phyloP scores from a whole-genome alignment of 768 basidiomycete genomes.

The Porphyrellus cyaneotinctus region DNA sequence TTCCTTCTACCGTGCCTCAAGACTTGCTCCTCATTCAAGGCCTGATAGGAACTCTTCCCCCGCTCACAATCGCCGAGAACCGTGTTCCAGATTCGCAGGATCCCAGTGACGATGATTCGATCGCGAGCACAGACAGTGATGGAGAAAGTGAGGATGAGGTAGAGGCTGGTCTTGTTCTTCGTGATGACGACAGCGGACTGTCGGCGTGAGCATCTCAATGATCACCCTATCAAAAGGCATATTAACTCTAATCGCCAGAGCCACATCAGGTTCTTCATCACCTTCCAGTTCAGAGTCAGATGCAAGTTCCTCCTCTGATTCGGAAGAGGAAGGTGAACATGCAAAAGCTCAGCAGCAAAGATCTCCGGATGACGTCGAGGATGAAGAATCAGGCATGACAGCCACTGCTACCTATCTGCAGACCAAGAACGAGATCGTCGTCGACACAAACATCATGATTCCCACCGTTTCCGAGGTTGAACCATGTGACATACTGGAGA shows the following conservation, averaged over 20 bases:
- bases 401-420: constrained; percentile 45
- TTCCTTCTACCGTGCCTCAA: constrained; percentile 61
- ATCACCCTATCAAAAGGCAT: constrained; percentile 1
- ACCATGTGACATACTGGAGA: constrained; percentile 61
- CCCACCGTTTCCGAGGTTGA: constrained; percentile 65
- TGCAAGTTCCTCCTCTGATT: constrained; percentile 18
- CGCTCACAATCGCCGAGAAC: not conserved
- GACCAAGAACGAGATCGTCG: constrained; percentile 67
- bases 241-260: constrained; percentile 25
- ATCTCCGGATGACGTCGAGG: constrained; percentile 37
- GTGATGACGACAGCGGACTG: constrained; percentile 37
- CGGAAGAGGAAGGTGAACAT: constrained; percentile 15
- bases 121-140: constrained; percentile 51
- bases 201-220: constrained; percentile 19
- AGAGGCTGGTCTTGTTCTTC: constrained; percentile 52
- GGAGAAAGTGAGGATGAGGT: constrained; percentile 70
- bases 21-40: constrained; percentile 73
- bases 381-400: constrained; percentile 45
- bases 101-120: constrained; percentile 43
- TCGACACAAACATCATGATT: constrained; percentile 52
- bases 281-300: constrained; percentile 34
- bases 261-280: constrained; percentile 34
- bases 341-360: constrained; percentile 4
- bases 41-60: constrained; percentile 42
- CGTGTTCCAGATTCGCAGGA: constrained; percentile 2